phyloP scores from a whole-genome alignment of 345 rosid genomes.

The Litchi chinensis region DNA sequence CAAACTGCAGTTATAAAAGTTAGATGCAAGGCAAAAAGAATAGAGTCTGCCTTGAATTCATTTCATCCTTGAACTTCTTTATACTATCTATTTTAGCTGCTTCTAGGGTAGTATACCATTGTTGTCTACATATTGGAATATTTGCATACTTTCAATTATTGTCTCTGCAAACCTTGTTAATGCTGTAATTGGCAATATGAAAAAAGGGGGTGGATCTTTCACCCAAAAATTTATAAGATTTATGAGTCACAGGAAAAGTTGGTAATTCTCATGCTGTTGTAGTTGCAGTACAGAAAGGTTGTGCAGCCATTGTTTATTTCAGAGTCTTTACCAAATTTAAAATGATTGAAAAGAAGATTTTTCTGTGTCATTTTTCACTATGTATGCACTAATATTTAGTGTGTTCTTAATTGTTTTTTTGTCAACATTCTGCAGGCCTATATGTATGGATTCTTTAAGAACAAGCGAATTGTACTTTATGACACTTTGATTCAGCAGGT shows the following conservation, averaged over 20 bases:
- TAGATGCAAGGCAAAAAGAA: not conserved
- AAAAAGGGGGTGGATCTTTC: not conserved
- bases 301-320: not conserved
- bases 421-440: constrained; percentile 68
- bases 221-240: not conserved
- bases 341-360: not conserved
- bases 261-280: not conserved
- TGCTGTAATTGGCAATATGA: not conserved
- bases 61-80: not conserved
- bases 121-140: not conserved
- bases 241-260: not conserved
- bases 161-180: not conserved
- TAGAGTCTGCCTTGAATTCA: not conserved
- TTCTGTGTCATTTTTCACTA: not conserved
- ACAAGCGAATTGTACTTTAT: constrained; percentile 96
- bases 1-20: not conserved
- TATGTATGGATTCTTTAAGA: constrained; percentile 98
- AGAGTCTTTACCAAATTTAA: not conserved
- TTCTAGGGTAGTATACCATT: not conserved
- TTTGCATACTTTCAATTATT: not conserved
- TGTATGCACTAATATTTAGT: not conserved
- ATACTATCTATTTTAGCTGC: not conserved
- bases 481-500: constrained; percentile 99
- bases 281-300: not conserved
- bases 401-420: constrained; percentile 23